These are phyloP conservation scores for Fusarium guadeloupense DNA, from an alignment of 2,329 filamentous ascomycete species.

Conservation along the genomic window DNA sequence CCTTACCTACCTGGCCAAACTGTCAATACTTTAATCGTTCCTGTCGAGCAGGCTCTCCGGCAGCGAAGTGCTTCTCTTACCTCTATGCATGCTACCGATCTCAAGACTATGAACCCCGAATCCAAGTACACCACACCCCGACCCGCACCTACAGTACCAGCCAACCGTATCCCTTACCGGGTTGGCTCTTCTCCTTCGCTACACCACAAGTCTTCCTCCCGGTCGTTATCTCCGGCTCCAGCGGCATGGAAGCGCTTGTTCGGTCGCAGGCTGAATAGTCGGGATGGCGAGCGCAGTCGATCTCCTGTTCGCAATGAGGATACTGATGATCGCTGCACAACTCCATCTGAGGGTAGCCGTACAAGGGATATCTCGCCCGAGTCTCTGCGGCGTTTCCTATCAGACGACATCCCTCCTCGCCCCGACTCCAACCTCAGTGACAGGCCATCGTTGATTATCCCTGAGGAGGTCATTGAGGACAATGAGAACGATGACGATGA, in stretches of 20 bases:
- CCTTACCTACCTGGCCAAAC: conserved; percentile 88
- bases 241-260: conserved; percentile 62
- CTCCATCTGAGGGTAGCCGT: conserved; percentile 53
- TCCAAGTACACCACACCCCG: conserved; percentile 79
- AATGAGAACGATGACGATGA: conserved; percentile 66
- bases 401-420: conserved; percentile 53
- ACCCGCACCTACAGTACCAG: conserved; percentile 56
- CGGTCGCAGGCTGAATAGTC: conserved; percentile 51
- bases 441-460: conserved; percentile 47
- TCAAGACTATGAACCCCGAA: conserved; percentile 79
- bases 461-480: conserved; percentile 51
- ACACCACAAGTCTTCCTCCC: conserved; percentile 53
- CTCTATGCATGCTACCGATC: conserved; percentile 65
- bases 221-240: conserved; percentile 60
- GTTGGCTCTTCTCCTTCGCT: conserved; percentile 47
- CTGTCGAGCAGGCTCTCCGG: conserved; percentile 70
- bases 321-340: conserved; percentile 32
- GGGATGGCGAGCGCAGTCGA: conserved; percentile 49
- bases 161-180: conserved; percentile 37
- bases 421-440: conserved; percentile 43
- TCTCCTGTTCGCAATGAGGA: conserved; percentile 43
- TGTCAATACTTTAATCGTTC: conserved; percentile 85
- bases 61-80: conserved; percentile 72
- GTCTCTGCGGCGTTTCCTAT: conserved; percentile 61
- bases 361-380: conserved; percentile 65